A percentile compares a stretch with the other conserved stretches of the same genome.
These are phyloP conservation scores for Petunia axillaris DNA, from an alignment of 257 asterid species.

Conservation along the genomic window DNA sequence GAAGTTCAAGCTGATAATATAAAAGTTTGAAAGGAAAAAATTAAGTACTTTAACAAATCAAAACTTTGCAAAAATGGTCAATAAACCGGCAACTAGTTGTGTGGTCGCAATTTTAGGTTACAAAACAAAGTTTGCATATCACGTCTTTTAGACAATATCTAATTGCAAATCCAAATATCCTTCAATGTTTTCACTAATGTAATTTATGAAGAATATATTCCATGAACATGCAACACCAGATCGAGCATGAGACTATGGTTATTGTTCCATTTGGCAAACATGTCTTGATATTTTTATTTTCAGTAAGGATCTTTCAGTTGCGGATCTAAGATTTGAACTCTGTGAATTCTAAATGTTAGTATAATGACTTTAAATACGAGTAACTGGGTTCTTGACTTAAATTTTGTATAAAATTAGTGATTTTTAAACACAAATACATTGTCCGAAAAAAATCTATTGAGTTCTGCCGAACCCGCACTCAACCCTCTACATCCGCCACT, in stretches of 20 bases:
- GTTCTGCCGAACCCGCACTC: no score
- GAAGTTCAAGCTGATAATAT: no score
- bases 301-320: not conserved
- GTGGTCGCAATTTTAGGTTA: not conserved
- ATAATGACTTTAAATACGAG: no score
- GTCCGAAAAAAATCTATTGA: no score
- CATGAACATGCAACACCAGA: not conserved
- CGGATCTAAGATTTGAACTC: slow-evolving; percentile 5
- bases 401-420: no score
- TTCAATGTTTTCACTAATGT: not conserved
- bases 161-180: not conserved
- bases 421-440: no score
- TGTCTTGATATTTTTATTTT: not conserved
- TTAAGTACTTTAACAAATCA: no score
- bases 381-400: no score
- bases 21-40: no score
- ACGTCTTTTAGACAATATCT: slow-evolving; percentile 1
- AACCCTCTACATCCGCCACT: no score
- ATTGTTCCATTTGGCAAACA: not conserved
- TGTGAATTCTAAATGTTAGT: not conserved
- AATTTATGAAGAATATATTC: not conserved
- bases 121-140: not conserved
- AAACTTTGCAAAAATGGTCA: not conserved
- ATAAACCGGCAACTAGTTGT: not conserved
- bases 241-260: no score